Base-by-base conservation (phyloP, 139 green algal genomes). In the Picochlorum sp. region DNA sequence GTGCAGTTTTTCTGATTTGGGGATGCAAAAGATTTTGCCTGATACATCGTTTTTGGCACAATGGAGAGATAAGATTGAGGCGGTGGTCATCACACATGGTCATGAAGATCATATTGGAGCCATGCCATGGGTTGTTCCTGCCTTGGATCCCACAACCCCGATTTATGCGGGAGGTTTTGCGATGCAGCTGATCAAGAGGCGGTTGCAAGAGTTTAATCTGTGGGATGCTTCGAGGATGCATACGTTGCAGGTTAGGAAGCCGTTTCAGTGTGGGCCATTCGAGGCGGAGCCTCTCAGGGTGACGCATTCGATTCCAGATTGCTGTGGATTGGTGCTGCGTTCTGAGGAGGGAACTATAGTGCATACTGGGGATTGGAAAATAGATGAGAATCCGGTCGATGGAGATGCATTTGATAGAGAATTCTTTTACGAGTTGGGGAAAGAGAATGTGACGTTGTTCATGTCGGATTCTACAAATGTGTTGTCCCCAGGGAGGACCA, bases 381-480 rank as follows among this genome's bases (percentile, higher is more conserved):
- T 99, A 37, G 94, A 99, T 57, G 94, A 99, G 75, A 79, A 85
- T 38, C 94, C 94, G 0, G 49, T 96, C 9, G 94, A 99, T 70
- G 91, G 90, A 1, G 57, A 93, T 57, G 24, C 66, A 7, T 97
- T 98, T 72, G 92, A 99, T 77, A 78, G 94, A 26, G 77, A 73
- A 11, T 71, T 79, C 5, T 95, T 98, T 71, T 82, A 96, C 60
- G 31, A 78, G 49, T 68, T 96, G 28, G 81, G 78, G 15, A 76
- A 76, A 49, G 89, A 96, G 80, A 77, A 81, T 10, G 83, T 94
- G 21, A 69, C 80, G 10, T 76, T 96, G 28, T 88, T 98, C 75
- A 99, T 99, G 94, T 88, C 70, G 9, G 94, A 99, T 78, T 95
- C 84, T 38, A 98, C 94, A 60, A 99, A 98, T 73, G 90, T 97